phyloP scores from a whole-genome alignment of 2,329 filamentous ascomycete genomes.

The Ascochyta clinopodiicola region DNA sequence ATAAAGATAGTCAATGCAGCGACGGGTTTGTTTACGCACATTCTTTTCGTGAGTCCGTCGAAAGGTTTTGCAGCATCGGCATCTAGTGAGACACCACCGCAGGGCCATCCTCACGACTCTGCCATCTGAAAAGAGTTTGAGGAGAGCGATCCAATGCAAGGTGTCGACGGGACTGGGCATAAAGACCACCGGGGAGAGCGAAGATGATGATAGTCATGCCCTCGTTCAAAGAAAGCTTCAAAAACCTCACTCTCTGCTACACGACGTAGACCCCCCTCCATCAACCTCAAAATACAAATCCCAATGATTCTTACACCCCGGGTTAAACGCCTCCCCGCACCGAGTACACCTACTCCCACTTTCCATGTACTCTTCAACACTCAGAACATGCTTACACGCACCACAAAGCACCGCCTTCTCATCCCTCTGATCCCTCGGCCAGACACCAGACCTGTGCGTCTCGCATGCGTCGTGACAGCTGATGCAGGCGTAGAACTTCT shows the following conservation, averaged over 20 bases:
- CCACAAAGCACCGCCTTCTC: conserved; percentile 42
- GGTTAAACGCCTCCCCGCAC: conserved; percentile 43
- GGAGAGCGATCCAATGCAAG: conserved; percentile 2
- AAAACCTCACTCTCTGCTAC: neutral
- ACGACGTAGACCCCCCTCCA: neutral
- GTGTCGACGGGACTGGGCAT: conserved; percentile 3
- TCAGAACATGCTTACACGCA: conserved; percentile 36
- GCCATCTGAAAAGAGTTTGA: neutral
- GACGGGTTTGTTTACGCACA: too few species aligned
- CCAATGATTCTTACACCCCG: conserved; percentile 46
- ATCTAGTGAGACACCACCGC: neutral
- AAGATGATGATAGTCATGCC: neutral
- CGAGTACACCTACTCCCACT: conserved; percentile 35
- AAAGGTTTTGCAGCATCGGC: too few species aligned
- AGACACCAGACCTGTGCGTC: conserved; percentile 31
- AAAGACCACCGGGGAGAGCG: neutral
- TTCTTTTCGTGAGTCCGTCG: too few species aligned
- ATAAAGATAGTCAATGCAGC: too few species aligned
- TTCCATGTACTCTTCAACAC: conserved; percentile 40
- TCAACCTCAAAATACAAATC: conserved; percentile 39
- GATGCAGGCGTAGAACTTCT: conserved; percentile 48
- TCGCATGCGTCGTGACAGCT: conserved; percentile 41
- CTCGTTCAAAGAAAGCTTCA: neutral
- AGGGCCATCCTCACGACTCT: too few species aligned
- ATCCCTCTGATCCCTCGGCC: conserved; percentile 26